These are phyloP conservation scores for Austroboletus festivus DNA, from an alignment of 768 basidiomycete species.

Conservation along the genomic window DNA sequence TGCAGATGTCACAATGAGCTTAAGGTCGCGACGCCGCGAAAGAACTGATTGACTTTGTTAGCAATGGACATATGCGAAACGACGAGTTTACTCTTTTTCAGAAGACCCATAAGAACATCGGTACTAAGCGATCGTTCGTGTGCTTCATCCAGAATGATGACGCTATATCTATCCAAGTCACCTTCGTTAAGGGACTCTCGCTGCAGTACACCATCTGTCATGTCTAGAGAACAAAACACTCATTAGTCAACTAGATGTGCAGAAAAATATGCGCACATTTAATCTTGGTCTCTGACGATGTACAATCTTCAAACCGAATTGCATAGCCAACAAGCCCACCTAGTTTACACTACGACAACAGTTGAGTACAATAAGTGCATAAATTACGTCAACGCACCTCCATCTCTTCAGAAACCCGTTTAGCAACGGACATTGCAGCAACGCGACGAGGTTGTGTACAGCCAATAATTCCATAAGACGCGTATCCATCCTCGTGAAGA, in stretches of 20 bases:
- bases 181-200: slow-evolving; percentile 98
- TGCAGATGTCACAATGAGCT: slow-evolving; percentile 96
- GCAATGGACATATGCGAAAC: neutral
- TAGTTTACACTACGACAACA: slow-evolving; percentile 65
- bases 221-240: slow-evolving; percentile 59
- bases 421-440: slow-evolving; percentile 99
- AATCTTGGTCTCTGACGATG: slow-evolving; percentile 89
- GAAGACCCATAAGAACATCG: slow-evolving; percentile 95
- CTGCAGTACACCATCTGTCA: slow-evolving; percentile 99
- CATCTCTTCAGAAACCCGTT: slow-evolving; percentile 99
- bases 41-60: slow-evolving; percentile 48
- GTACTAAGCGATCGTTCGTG: slow-evolving; percentile 97
- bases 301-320: slow-evolving; percentile 98
- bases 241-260: too few relatives aligned
- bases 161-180: slow-evolving; percentile 94
- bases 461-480: slow-evolving; percentile 83
- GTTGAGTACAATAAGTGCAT: slow-evolving; percentile 2
- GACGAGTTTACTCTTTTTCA: slow-evolving; percentile 74
- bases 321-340: slow-evolving; percentile 93
- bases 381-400: slow-evolving; percentile 53
- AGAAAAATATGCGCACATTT: slow-evolving; percentile 66
- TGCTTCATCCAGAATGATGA: slow-evolving; percentile 98
- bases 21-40: slow-evolving; percentile 87
- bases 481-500: slow-evolving; percentile 96
- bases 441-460: slow-evolving; percentile 99